phyloP scores from a whole-genome alignment of 1,284 basidiomycete genomes.

The Takashimella tepidaria region DNA sequence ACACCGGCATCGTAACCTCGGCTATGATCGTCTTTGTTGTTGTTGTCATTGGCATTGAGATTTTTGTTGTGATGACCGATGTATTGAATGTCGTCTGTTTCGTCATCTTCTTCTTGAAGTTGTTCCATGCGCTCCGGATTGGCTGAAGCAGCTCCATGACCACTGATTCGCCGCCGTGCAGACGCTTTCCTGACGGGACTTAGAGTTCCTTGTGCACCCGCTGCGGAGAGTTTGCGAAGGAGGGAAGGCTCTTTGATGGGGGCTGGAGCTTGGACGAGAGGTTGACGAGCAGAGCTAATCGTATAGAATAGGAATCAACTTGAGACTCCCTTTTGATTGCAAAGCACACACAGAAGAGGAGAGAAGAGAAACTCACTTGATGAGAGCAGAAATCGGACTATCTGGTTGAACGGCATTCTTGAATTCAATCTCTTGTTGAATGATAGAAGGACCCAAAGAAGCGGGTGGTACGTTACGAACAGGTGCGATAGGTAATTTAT shows the following conservation, averaged over 20 bases:
- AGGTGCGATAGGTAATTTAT: constrained; percentile 25
- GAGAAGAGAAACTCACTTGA: constrained; percentile 49
- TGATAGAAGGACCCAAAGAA: constrained; percentile 51
- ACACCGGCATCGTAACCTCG: constrained; percentile 23
- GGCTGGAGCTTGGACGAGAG: constrained; percentile 64
- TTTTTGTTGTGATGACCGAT: too few relatives aligned
- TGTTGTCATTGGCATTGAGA: constrained; percentile 39
- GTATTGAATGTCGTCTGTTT: constrained; percentile 39
- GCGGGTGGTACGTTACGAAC: constrained; percentile 16
- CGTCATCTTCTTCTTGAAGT: constrained; percentile 54
- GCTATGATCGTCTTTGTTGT: constrained; percentile 8
- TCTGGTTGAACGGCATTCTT: constrained; percentile 91
- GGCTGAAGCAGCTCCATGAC: constrained; percentile 9
- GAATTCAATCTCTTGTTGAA: constrained; percentile 92
- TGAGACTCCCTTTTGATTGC: too few relatives aligned
- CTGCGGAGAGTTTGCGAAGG: constrained; percentile 53
- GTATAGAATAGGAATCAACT: too few relatives aligned
- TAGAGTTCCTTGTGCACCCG: constrained; percentile 40
- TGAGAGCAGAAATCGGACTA: constrained; percentile 84
- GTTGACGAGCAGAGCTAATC: constrained; percentile 79
- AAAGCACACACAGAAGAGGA: too few relatives aligned
- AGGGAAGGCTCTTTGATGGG: constrained; percentile 55
- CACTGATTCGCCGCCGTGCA: constrained; percentile 5
- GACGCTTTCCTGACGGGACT: constrained; percentile 42
- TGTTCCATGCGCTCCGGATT: constrained; percentile 48